Conservation (phyloP, 2,329 filamentous ascomycete species). For the Dryadomyces quercivorus region DNA sequence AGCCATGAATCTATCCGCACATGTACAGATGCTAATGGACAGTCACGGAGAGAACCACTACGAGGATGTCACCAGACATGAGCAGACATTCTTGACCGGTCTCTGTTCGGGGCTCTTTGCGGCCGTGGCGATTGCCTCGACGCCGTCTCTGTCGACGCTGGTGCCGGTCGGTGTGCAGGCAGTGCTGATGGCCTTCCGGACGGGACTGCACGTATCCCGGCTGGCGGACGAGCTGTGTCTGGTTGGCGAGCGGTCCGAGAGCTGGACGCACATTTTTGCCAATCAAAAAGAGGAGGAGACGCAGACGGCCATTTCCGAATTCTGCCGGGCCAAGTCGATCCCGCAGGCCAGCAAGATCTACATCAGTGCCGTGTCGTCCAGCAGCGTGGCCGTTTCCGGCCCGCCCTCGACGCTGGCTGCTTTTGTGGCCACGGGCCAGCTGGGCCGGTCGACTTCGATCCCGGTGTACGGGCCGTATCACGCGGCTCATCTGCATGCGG, state of each 20-base stretch:
- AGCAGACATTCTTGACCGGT: constrained; percentile 45
- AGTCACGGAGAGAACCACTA: constrained; percentile 43
- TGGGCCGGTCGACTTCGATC: constrained; percentile 31
- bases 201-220: constrained; percentile 42
- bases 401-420: constrained; percentile 35
- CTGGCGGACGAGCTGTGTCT: constrained; percentile 34
- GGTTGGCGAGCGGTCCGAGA: constrained; percentile 32
- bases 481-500: constrained; percentile 37
- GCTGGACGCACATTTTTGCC: constrained; percentile 57
- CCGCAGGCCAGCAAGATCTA: constrained; percentile 36
- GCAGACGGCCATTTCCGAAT: constrained; percentile 36
- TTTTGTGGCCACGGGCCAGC: constrained; percentile 27
- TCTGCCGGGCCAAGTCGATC: constrained; percentile 33
- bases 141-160: constrained; percentile 48
- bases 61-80: constrained; percentile 35
- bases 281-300: constrained; percentile 38
- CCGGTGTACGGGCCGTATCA: constrained; percentile 47
- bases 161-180: constrained; percentile 50
- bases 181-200: constrained; percentile 54
- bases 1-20: constrained; percentile 15
- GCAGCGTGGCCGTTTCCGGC: constrained; percentile 40
- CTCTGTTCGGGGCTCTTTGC: constrained; percentile 60
- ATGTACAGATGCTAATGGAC: background rate
- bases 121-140: constrained; percentile 53
- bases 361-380: constrained; percentile 37